These are phyloP conservation scores for Teunomyces gatunensis DNA, from an alignment of 805 yeast genomes.

Conservation along the genomic window DNA sequence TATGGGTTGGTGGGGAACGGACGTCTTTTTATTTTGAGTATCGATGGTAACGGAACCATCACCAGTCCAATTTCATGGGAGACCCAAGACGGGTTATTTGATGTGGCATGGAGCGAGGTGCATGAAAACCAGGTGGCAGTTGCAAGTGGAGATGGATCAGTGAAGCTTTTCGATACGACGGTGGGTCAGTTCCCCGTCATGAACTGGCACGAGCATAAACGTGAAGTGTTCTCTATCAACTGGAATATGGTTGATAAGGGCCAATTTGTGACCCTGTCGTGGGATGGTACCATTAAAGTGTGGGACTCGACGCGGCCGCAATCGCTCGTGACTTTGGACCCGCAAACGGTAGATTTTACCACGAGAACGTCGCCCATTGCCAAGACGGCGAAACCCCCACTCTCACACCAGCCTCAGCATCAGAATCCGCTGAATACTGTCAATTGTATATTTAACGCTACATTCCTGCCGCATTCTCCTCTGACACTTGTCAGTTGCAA, in stretches of 20 bases:
- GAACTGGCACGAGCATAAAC: conserved; percentile 72
- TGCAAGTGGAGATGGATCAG: conserved; percentile 88
- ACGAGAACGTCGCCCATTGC: conserved; percentile 23
- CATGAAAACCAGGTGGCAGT: conserved; percentile 83
- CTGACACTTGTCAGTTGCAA: conserved; percentile 64
- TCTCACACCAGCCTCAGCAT: conserved; percentile 34
- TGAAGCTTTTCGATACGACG: conserved; percentile 76
- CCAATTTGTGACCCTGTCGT: conserved; percentile 72
- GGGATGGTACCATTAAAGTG: conserved; percentile 88
- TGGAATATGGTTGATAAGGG: conserved; percentile 73
- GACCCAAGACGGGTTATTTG: conserved; percentile 92
- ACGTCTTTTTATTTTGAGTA: conserved; percentile 64
- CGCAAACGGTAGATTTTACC: conserved; percentile 25
- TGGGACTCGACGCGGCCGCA: conserved; percentile 66
- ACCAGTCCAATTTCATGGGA: conserved; percentile 59
- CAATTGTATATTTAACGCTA: conserved; percentile 75
- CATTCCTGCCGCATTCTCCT: conserved; percentile 83
- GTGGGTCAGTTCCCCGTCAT: conserved; percentile 67
- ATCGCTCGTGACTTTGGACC: conserved; percentile 55
- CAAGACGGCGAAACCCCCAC: conserved; percentile 22
- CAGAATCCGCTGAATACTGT: conserved; percentile 33
- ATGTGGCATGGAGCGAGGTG: conserved; percentile 83
- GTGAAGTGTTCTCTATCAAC: conserved; percentile 70
- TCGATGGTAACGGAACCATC: conserved; percentile 64
- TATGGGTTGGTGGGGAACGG: conserved; percentile 96